Evolutionary conservation across 2,329 filamentous ascomycete species (phyloP).

Genomic region (Fusarium irregulare): DNA sequence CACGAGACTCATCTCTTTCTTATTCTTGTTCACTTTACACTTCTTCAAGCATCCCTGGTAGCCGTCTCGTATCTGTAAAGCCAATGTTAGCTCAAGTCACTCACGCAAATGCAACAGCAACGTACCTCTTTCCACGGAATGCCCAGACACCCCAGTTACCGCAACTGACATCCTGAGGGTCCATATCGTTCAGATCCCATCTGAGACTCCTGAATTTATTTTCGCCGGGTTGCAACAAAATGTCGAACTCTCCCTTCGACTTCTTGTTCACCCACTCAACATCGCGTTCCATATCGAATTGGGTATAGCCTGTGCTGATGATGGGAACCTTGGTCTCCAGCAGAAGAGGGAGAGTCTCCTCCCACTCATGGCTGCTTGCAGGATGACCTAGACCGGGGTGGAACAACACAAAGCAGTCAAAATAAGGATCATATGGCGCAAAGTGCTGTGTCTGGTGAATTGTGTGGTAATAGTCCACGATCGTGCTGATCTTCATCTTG

Average conservation of each 20-base stretch:
- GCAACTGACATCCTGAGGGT: conserved; percentile 92
- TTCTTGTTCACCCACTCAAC: conserved; percentile 90
- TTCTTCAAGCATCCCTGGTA: conserved; percentile 57
- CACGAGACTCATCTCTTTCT: conserved; percentile 12
- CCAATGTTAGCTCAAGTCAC: not conserved
- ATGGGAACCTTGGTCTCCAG: conserved; percentile 96
- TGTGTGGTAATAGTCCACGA: conserved; percentile 98
- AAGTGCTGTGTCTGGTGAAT: conserved; percentile 92
- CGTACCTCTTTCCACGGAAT: conserved; percentile 94
- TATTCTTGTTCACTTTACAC: not conserved
- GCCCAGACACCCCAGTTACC: conserved; percentile 98
- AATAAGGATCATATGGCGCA: conserved; percentile 95
- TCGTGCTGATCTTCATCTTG: conserved; percentile 96
- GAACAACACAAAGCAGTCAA: conserved; percentile 97
- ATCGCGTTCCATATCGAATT: conserved; percentile 93
- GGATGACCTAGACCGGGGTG: conserved; percentile 97
- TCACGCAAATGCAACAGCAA: conserved; percentile 48
- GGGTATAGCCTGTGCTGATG: conserved; percentile 94
- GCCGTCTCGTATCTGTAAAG: conserved; percentile 70
- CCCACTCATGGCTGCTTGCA: conserved; percentile 93
- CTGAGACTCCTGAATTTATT: conserved; percentile 92
- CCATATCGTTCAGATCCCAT: conserved; percentile 97
- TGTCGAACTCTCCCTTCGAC: conserved; percentile 88
- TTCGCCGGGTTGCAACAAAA: conserved; percentile 91
- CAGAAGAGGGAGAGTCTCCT: conserved; percentile 86